Conservation (phyloP, 805 yeast genomes). For the Metschnikowia sp. region DNA sequence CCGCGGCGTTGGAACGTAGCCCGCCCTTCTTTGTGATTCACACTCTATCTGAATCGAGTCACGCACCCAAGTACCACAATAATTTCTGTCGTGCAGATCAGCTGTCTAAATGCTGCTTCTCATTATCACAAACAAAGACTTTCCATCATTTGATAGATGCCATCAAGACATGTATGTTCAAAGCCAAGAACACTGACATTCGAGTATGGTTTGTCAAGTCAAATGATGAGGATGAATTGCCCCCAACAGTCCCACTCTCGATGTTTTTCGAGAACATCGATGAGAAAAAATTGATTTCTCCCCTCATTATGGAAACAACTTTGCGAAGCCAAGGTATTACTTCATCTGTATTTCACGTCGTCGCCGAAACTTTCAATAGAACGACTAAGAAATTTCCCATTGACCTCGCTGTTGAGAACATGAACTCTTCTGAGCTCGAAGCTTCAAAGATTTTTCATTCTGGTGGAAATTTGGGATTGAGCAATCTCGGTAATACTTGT, state of each 20-base stretch:
- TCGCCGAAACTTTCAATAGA: conserved; percentile 26
- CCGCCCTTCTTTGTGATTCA: conserved; percentile 39
- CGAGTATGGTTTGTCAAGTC: conserved; percentile 39
- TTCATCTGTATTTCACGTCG: conserved; percentile 23
- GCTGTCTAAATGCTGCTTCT: conserved; percentile 11
- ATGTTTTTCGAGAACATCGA: conserved; percentile 29
- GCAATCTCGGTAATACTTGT: conserved; percentile 84
- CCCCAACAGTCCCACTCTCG: conserved; percentile 22
- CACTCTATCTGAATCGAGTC: conserved; percentile 22
- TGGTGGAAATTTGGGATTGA: conserved; percentile 55
- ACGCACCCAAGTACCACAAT: not conserved
- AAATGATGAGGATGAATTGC: conserved; percentile 21
- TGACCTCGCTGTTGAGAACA: conserved; percentile 16
- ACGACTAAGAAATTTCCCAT: conserved; percentile 21
- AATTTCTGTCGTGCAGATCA: conserved; percentile 6
- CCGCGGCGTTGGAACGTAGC: conserved; percentile 29
- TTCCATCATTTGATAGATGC: conserved; percentile 32
- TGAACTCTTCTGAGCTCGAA: conserved; percentile 10
- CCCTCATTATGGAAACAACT: conserved; percentile 19
- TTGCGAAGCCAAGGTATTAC: conserved; percentile 31
- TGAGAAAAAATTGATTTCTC: conserved; percentile 28
- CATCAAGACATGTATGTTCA: conserved; percentile 22
- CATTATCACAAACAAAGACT: conserved; percentile 32
- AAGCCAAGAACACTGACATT: conserved; percentile 19
- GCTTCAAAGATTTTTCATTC: conserved; percentile 8